Evolutionary conservation across 1,139 yeast species (phyloP), one percentile per base, ranked within the genome.

Genomic region (Entelexis paramagnoliae): DNA sequence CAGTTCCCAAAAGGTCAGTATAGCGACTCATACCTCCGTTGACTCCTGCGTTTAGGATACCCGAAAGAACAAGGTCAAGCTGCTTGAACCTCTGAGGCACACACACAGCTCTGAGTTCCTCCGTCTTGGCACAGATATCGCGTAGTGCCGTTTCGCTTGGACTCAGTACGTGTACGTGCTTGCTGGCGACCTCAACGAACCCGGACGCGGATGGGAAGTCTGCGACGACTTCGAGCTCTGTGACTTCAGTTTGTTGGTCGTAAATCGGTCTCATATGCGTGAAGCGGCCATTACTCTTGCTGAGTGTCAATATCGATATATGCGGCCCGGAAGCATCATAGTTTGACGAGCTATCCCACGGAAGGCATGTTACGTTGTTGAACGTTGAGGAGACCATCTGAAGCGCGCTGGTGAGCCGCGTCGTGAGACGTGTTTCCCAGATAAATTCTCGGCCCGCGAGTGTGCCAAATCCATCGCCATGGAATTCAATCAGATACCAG

Each of bases 11-110:
- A 20, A 42, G 36, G 14, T 30, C 46, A 5, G 36, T 10, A 19
- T 42, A 42, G n/a, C 46, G 36, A 20, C 36, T 32, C 46, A 42
- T 14, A 8, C 46, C 46, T 1, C 46, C 46, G 20, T 42, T 42
- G 13, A 42, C 46, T 2, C 29, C 46, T 14, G 46, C 46, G 20
- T 42, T 42, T 2, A 42, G 36, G 7, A 42, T 42, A 1, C 46
- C 46, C 7, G 36, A 30, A 3, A 42, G 29, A 13, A 32, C 36
- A 10, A 42, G 29, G n/a, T 42, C 46, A 11, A 42, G 35, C n/a
- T 32, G 46, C 14, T 32, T 42, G 19, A 42, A 42, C 1, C n/a
- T 6, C 7, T 30, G 36, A 6, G 46, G 29, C 4, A 3, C 14
- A 32, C 29, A 32, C 2, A 24, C 46, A 2, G 7, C 7, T 10